Base-by-base conservation (phyloP, 352 stramenopile species). In the Sclerospora graminicola region DNA sequence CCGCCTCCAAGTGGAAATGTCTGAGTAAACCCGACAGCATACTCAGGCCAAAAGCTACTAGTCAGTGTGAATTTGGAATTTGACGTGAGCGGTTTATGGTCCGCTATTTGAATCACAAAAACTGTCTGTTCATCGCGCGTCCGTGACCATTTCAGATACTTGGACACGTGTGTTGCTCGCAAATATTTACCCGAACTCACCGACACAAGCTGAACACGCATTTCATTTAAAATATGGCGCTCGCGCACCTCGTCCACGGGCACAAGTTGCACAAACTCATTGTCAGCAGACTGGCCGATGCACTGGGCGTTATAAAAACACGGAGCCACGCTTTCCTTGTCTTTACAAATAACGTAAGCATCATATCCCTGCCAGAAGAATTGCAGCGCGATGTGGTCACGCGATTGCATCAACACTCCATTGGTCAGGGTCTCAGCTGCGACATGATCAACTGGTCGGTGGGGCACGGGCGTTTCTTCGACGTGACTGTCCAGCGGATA, bases 331-430 rank as follows among this genome's bases (percentile, higher is more conserved):
- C 61, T 77, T 49, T 82, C 68, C 39, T 62, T 62, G 27, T 58
- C 42, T 45, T 60, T 66, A 40, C 57, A 73, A 15, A 63, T 51
- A 21, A 75, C 66, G 44, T 80, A 82, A 15, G 71, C 66, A 39
- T 80, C 68, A 42, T 80, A 80, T 16, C 71, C 68, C 41, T 84
- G 71, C 68, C 71, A 84, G 53, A 75, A 84, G 29, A 84, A 66
- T 48, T 82, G 71, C 34, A 84, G 46, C 24, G 71, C 66, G 9
- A 80, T 37, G 13, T 73, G 63, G 60, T 79, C 66, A 21, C 45
- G 69, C 6, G 66, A 82, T 31, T 57, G 78, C 28, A 70, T 60
- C 48, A 48, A 63, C 2, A 41, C 14, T 9, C 19, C 49, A 8
- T 20, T 40, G 5, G 36, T 54, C 30, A 60, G 44, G 2, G 44